Conservation (phyloP, 306 rosid species). For the Ceratonia siliqua region DNA sequence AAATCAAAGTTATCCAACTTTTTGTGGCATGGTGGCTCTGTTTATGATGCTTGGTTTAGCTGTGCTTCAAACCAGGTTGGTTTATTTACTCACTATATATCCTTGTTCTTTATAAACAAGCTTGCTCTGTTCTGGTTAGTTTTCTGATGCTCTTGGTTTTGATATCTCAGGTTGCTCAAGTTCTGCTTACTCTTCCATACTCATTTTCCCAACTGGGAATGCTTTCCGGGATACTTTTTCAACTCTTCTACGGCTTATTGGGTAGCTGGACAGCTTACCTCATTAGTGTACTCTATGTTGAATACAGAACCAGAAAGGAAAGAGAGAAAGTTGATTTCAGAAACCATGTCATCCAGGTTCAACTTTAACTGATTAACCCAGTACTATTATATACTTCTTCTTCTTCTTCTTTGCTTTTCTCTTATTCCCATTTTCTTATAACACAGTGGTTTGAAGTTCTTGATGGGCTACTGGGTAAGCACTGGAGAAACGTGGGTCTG, state of each 20-base stretch:
- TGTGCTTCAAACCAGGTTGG: slow-evolving; percentile 96
- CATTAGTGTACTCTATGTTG: slow-evolving; percentile 86
- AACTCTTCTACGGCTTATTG: slow-evolving; percentile 81
- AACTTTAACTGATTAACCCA: background rate
- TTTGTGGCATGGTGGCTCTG: slow-evolving; percentile 97
- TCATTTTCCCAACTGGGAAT: slow-evolving; percentile 96
- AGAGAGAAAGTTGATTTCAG: slow-evolving; percentile 93
- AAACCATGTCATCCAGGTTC: slow-evolving; percentile 95
- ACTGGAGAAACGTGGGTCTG: slow-evolving; percentile 99
- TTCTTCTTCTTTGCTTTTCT: too few relatives aligned
- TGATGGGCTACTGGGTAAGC: slow-evolving; percentile 94
- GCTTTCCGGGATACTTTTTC: slow-evolving; percentile 89
- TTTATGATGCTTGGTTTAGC: slow-evolving; percentile 98
- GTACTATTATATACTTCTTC: too few relatives aligned
- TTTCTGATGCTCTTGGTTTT: background rate
- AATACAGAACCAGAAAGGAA: slow-evolving; percentile 94
- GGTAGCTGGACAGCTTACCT: slow-evolving; percentile 99
- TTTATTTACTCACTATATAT: too few relatives aligned
- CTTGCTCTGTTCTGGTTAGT: too few relatives aligned
- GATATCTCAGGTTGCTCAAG: slow-evolving; percentile 86
- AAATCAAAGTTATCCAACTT: slow-evolving; percentile 68
- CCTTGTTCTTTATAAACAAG: too few relatives aligned
- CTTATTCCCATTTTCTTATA: too few relatives aligned
- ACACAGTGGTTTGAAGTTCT: slow-evolving; percentile 99
- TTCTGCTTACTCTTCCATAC: slow-evolving; percentile 91